Evolutionary conservation across 805 yeast species (phyloP).

Genomic region (Candida sonorensis): DNA sequence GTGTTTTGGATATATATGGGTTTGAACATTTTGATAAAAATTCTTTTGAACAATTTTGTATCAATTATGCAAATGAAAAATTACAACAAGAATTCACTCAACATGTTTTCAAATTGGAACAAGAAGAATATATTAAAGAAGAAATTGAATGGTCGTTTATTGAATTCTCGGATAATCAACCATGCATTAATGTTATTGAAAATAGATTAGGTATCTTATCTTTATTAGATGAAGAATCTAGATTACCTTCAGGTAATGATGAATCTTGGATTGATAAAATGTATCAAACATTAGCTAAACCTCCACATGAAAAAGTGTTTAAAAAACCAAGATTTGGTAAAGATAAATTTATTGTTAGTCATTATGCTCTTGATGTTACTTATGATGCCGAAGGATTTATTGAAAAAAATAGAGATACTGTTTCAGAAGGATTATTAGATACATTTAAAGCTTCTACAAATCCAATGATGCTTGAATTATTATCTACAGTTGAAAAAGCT

Average conservation of each 20-base stretch:
- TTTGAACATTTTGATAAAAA: conserved; percentile 93
- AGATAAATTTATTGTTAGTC: conserved; percentile 81
- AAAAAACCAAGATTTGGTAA: conserved; percentile 93
- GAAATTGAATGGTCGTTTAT: conserved; percentile 95
- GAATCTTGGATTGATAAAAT: conserved; percentile 88
- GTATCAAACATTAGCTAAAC: conserved; percentile 76
- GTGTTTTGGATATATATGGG: conserved; percentile 96
- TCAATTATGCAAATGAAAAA: conserved; percentile 94
- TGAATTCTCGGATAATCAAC: conserved; percentile 94
- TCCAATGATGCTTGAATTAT: conserved; percentile 54
- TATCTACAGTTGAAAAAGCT: conserved; percentile 56
- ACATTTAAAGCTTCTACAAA: conserved; percentile 68
- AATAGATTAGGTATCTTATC: conserved; percentile 81
- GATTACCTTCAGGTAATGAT: conserved; percentile 90
- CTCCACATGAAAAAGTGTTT: conserved; percentile 70
- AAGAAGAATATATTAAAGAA: conserved; percentile 88
- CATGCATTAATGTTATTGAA: conserved; percentile 90
- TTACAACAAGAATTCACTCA: conserved; percentile 96
- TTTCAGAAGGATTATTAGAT: conserved; percentile 90
- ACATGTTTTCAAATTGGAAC: conserved; percentile 94
- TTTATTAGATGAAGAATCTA: conserved; percentile 87
- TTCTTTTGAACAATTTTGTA: conserved; percentile 96
- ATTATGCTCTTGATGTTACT: conserved; percentile 90
- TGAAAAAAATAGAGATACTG: conserved; percentile 96
- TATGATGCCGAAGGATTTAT: conserved; percentile 92